phyloP scores from a whole-genome alignment of 371 early-diverging fungal genomes.

The Massospora cicadina region DNA sequence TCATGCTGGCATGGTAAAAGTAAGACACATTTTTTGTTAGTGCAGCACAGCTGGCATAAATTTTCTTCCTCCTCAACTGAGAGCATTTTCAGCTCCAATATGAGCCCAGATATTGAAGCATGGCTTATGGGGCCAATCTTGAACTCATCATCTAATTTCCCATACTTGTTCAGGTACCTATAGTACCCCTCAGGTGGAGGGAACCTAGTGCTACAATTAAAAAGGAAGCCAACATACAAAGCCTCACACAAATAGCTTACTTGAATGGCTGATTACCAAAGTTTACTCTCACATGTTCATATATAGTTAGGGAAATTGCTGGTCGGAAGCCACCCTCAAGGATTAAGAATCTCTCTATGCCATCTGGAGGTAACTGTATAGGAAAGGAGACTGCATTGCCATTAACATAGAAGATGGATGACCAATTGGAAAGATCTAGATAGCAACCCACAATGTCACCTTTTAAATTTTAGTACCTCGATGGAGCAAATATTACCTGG shows the following conservation, averaged over 20 bases:
- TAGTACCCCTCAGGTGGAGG: background rate
- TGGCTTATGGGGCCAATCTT: background rate
- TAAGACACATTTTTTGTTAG: background rate
- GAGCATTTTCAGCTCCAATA: background rate
- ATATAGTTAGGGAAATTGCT: background rate
- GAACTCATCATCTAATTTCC: background rate
- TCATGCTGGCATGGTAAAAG: background rate
- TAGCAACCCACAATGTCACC: constrained; percentile 3
- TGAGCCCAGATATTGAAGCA: background rate
- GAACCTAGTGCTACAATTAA: background rate
- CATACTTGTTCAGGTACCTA: background rate
- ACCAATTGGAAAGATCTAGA: background rate
- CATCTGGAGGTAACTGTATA: background rate
- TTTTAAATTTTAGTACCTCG: background rate
- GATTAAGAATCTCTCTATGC: background rate
- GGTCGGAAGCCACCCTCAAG: background rate
- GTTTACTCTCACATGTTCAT: constrained; percentile 1
- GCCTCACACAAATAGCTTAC: background rate
- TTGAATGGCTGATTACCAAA: constrained; percentile 3
- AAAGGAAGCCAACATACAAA: background rate
- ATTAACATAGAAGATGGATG: background rate
- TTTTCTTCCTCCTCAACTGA: background rate
- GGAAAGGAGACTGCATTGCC: background rate
- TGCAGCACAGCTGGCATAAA: background rate
- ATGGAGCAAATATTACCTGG: background rate